A percentile compares a stretch with the other conserved stretches of the same genome.
phyloP scores from a whole-genome alignment of 2,329 filamentous ascomycete genomes.

The Alternaria burnsii region DNA sequence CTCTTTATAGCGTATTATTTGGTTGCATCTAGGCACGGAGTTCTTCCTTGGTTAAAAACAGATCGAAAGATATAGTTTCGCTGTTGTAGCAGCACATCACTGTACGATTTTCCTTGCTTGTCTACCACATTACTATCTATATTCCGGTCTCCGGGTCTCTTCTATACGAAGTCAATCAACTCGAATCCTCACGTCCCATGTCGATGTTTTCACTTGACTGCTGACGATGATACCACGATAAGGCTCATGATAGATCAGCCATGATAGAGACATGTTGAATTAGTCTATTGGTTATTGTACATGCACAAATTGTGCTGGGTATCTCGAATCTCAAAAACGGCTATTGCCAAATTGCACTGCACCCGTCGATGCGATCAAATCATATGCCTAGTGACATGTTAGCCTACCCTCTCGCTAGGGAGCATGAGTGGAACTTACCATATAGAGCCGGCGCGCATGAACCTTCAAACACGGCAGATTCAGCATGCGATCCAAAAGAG shows the following conservation, averaged over 20 bases:
- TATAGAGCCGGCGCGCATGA: constrained; percentile 25
- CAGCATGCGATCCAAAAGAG: neutral
- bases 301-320: constrained; percentile 4
- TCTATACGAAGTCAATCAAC: neutral
- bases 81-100: constrained; percentile 6
- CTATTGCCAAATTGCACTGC: neutral
- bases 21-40: constrained; percentile 16
- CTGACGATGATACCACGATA: neutral
- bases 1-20: constrained; percentile 11
- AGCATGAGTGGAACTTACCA: constrained; percentile 11
- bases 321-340: constrained; percentile 2
- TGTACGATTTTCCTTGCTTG: constrained; percentile 12
- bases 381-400: neutral
- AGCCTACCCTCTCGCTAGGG: neutral
- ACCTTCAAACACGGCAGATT: constrained; percentile 16
- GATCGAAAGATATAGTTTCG: neutral
- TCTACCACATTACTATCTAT: neutral
- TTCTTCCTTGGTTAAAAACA: neutral
- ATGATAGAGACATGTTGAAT: neutral
- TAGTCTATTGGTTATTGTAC: neutral
- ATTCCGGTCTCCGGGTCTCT: neutral
- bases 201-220: neutral
- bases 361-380: neutral
- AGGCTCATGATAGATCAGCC: neutral
- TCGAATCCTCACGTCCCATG: neutral